These are phyloP conservation scores for Nicotiana undulata DNA, from an alignment of 257 asterid genomes.

Conservation along the genomic window DNA sequence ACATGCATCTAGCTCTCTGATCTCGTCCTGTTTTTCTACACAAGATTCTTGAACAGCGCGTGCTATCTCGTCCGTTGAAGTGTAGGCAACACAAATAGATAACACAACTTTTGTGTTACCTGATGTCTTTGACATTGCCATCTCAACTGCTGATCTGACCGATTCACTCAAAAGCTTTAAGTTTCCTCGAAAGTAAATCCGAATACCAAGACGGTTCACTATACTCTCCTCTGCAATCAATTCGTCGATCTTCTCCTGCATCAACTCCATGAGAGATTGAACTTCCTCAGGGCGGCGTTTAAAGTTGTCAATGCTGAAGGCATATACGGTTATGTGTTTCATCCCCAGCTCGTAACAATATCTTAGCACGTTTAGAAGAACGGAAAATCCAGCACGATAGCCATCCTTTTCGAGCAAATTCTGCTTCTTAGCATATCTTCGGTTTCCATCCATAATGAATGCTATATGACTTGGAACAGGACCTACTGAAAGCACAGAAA, in stretches of 20 bases:
- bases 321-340: slow-evolving; percentile 50
- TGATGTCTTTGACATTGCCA: slow-evolving; percentile 54
- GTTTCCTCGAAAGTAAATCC: slow-evolving; percentile 53
- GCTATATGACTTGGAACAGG: slow-evolving; percentile 61
- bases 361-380: slow-evolving; percentile 49
- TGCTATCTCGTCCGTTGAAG: slow-evolving; percentile 59
- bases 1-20: slow-evolving; percentile 6
- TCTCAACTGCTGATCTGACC: slow-evolving; percentile 47
- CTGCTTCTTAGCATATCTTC: slow-evolving; percentile 54
- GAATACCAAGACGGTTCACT: slow-evolving; percentile 50
- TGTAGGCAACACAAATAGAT: slow-evolving; percentile 62
- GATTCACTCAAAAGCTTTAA: slow-evolving; percentile 50
- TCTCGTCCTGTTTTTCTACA: slow-evolving; percentile 27
- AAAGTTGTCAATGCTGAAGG: slow-evolving; percentile 78
- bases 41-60: slow-evolving; percentile 51
- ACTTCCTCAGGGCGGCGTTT: slow-evolving; percentile 76
- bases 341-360: slow-evolving; percentile 60
- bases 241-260: slow-evolving; percentile 59
- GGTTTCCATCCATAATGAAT: slow-evolving; percentile 78
- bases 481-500: slow-evolving; percentile 42
- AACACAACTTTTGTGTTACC: slow-evolving; percentile 44
- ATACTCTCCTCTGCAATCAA: slow-evolving; percentile 44
- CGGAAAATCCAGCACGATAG: slow-evolving; percentile 45
- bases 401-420: slow-evolving; percentile 47
- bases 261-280: slow-evolving; percentile 60